phyloP scores from a whole-genome alignment of 805 yeast species.

The Metschnikowia gelsemii region DNA sequence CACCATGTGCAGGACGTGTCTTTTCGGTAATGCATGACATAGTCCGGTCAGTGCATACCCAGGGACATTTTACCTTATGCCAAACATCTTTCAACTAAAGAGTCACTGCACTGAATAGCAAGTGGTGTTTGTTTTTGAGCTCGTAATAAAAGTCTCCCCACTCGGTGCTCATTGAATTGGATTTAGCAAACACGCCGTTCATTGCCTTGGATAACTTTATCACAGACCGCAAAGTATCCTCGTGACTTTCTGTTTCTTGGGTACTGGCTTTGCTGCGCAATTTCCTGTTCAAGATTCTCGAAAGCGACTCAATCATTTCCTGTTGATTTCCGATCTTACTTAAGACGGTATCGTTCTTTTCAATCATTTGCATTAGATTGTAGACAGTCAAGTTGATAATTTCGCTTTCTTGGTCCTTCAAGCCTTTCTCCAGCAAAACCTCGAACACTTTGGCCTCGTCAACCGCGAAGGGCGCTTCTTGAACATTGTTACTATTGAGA shows the following conservation, averaged over 20 bases:
- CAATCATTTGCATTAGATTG: constrained; percentile 35
- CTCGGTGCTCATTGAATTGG: constrained; percentile 16
- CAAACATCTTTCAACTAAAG: not conserved
- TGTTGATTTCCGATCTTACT: constrained; percentile 30
- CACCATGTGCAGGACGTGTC: constrained; percentile 3
- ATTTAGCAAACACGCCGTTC: constrained; percentile 11
- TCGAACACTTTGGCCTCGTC: constrained; percentile 36
- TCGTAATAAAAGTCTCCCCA: constrained; percentile 20
- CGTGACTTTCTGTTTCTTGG: constrained; percentile 60
- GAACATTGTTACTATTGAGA: constrained; percentile 21
- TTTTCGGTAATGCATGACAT: constrained; percentile 4
- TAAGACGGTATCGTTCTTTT: constrained; percentile 22
- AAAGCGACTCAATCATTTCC: constrained; percentile 38
- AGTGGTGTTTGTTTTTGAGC: constrained; percentile 19
- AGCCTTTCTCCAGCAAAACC: constrained; percentile 47
- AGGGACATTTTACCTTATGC: constrained; percentile 1
- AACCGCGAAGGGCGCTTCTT: constrained; percentile 23
- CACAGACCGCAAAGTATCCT: constrained; percentile 44
- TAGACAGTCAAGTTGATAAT: constrained; percentile 53
- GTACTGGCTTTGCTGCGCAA: constrained; percentile 62
- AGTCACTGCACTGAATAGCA: constrained; percentile 17
- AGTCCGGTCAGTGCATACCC: not conserved
- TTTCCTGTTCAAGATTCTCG: constrained; percentile 42
- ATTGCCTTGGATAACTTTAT: constrained; percentile 29
- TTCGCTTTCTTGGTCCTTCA: constrained; percentile 62